These are phyloP conservation scores for Metschnikowia borealis DNA, from an alignment of 805 yeast genomes.

Conservation along the genomic window DNA sequence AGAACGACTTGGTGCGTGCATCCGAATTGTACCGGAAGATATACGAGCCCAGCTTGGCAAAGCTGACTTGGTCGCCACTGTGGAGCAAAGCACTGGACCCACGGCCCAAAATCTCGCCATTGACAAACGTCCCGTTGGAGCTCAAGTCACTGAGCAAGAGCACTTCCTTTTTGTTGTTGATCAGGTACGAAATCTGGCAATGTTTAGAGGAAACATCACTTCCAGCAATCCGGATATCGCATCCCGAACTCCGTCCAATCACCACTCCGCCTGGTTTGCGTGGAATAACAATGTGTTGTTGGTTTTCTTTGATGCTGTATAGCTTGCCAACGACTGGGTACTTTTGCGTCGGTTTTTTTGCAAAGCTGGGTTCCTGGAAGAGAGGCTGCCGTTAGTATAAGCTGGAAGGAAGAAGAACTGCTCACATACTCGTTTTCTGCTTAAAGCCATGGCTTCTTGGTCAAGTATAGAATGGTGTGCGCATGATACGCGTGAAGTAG, in stretches of 20 bases:
- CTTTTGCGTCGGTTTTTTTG: slow-evolving; percentile 18
- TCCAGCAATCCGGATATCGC: slow-evolving; percentile 53
- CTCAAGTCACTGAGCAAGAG: slow-evolving; percentile 53
- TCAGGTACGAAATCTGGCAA: slow-evolving; percentile 47
- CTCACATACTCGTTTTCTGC: slow-evolving; percentile 25
- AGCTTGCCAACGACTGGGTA: slow-evolving; percentile 23
- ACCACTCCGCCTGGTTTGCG: slow-evolving; percentile 24
- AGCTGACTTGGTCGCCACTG: slow-evolving; percentile 60
- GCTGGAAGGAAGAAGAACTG: neutral
- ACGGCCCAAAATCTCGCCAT: slow-evolving; percentile 50
- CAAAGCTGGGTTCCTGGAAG: slow-evolving; percentile 7
- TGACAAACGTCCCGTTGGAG: slow-evolving; percentile 66
- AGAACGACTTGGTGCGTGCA: slow-evolving; percentile 40
- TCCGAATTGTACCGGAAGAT: slow-evolving; percentile 44
- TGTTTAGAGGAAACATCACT: slow-evolving; percentile 65
- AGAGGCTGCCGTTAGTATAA: slow-evolving; percentile 18
- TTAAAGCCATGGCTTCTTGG: slow-evolving; percentile 18
- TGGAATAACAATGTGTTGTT: slow-evolving; percentile 23
- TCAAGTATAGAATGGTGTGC: neutral
- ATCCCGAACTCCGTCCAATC: slow-evolving; percentile 56
- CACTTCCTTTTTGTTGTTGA: slow-evolving; percentile 29
- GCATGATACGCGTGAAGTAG: neutral
- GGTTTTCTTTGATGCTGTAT: slow-evolving; percentile 19
- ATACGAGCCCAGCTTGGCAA: slow-evolving; percentile 50
- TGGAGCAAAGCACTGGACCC: slow-evolving; percentile 47